phyloP scores from a whole-genome alignment of 169 alveolate genomes.

The Cryptosporidium parvum region DNA sequence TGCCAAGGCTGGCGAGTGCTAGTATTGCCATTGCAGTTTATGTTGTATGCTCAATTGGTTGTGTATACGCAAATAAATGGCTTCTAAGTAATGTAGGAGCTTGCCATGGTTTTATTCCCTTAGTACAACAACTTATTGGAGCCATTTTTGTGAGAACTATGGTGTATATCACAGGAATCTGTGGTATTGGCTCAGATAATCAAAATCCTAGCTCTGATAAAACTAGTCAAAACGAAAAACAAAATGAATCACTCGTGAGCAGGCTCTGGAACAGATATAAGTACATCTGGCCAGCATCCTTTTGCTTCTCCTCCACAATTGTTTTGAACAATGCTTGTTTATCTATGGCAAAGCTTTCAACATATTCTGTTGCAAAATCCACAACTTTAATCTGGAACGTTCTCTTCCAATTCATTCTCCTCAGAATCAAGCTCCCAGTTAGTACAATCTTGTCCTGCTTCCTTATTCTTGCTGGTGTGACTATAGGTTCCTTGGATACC shows the following conservation, averaged over 20 bases:
- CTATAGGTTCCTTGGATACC: slow-evolving; percentile 67
- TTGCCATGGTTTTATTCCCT: slow-evolving; percentile 69
- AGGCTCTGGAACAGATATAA: slow-evolving; percentile 56
- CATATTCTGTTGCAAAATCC: slow-evolving; percentile 73
- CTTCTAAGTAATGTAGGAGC: slow-evolving; percentile 39
- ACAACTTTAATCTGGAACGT: slow-evolving; percentile 71
- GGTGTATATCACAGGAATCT: slow-evolving; percentile 16
- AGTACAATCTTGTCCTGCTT: slow-evolving; percentile 48
- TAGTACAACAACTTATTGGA: slow-evolving; percentile 64
- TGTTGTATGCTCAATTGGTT: slow-evolving; percentile 60
- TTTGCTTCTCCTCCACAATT: slow-evolving; percentile 62
- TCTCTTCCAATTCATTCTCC: slow-evolving; percentile 46
- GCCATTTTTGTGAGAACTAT: slow-evolving; percentile 26
- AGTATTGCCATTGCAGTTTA: slow-evolving; percentile 44
- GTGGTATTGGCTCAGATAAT: slow-evolving; percentile 3
- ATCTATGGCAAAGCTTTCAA: slow-evolving; percentile 58
- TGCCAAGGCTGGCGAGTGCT: slow-evolving; percentile 60
- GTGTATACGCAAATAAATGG: slow-evolving; percentile 73
- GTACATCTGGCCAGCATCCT: slow-evolving; percentile 61
- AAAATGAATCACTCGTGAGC: not conserved
- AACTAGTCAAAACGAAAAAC: not conserved
- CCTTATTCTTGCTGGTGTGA: slow-evolving; percentile 52
- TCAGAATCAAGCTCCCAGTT: slow-evolving; percentile 46
- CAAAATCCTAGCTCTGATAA: not conserved
- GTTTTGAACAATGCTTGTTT: slow-evolving; percentile 54